Conservation (phyloP, 2,329 filamentous ascomycete species). For the Iodosphaeria phyllophila region DNA sequence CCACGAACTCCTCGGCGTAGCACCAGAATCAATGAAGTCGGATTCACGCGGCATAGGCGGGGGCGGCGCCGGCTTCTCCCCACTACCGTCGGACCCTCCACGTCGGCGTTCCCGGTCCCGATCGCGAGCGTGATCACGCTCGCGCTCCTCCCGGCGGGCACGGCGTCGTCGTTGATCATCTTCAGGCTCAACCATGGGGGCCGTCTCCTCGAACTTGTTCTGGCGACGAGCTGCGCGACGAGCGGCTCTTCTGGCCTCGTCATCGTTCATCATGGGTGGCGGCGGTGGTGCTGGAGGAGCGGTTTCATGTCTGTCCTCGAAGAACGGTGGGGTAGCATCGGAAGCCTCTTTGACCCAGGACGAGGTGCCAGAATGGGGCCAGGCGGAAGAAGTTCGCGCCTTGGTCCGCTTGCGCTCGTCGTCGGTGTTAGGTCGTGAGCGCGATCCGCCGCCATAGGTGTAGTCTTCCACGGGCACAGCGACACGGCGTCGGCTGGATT, state of each 20-base stretch:
- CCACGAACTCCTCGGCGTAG: slow-evolving; percentile 35
- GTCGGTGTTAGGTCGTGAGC: slow-evolving; percentile 21
- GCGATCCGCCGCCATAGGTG: slow-evolving; percentile 20
- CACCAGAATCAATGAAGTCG: slow-evolving; percentile 20
- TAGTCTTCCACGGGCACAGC: slow-evolving; percentile 16
- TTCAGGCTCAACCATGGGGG: slow-evolving; percentile 18
- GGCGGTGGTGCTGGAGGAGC: slow-evolving; percentile 16
- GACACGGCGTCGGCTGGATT: slow-evolving; percentile 21
- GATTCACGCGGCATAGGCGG: slow-evolving; percentile 22
- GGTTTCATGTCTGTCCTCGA: too few species aligned
- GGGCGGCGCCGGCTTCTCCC: slow-evolving; percentile 17
- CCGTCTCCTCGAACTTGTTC: slow-evolving; percentile 20
- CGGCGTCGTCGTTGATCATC: slow-evolving; percentile 22
- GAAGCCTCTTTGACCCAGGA: slow-evolving; percentile 49
- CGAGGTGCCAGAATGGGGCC: slow-evolving; percentile 45
- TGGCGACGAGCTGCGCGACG: slow-evolving; percentile 26
- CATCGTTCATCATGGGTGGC: slow-evolving; percentile 21
- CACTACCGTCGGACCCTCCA: slow-evolving; percentile 13
- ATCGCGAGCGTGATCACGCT: too few species aligned
- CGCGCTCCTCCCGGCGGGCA: slow-evolving; percentile 23
- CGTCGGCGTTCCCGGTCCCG: slow-evolving; percentile 16
- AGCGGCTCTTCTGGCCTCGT: slow-evolving; percentile 29
- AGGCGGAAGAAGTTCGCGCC: slow-evolving; percentile 23
- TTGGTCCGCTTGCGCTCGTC: slow-evolving; percentile 14
- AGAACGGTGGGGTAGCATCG: slow-evolving; percentile 40